Percentiles rank a stretch among this genome's conserved stretches.
phyloP scores from a whole-genome alignment of 83 land plant species.

The Diphasiastrum complanatum region DNA sequence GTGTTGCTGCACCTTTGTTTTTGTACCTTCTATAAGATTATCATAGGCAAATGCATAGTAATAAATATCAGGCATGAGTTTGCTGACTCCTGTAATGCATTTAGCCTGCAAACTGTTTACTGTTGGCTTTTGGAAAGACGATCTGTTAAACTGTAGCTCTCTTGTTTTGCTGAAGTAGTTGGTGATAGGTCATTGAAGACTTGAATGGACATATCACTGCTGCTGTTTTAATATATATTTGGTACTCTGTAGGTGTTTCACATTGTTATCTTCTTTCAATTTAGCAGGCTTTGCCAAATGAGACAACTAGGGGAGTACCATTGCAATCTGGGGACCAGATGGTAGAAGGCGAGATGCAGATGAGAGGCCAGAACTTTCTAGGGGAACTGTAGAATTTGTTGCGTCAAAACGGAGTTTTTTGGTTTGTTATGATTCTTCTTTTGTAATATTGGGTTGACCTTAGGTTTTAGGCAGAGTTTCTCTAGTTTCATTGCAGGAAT shows the following conservation, averaged over 20 bases:
- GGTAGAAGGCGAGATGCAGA: slow-evolving; percentile 96
- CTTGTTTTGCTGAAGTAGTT: too few species aligned
- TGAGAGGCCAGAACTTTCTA: slow-evolving; percentile 89
- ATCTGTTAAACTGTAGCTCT: too few species aligned
- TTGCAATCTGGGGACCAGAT: slow-evolving; percentile 92
- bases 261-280: too few species aligned
- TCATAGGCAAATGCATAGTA: too few species aligned
- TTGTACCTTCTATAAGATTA: too few species aligned
- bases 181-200: too few species aligned
- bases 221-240: background rate
- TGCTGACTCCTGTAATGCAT: too few species aligned
- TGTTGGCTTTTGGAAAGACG: too few species aligned
- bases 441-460: background rate
- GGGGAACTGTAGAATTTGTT: slow-evolving; percentile 96
- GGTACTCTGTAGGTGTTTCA: background rate
- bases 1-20: slow-evolving; percentile 7
- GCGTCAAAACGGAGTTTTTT: slow-evolving; percentile 82
- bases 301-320: slow-evolving; percentile 90
- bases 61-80: too few species aligned
- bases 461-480: too few species aligned
- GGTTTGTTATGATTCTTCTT: slow-evolving; percentile 25
- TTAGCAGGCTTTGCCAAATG: slow-evolving; percentile 85
- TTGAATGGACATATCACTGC: background rate
- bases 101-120: too few species aligned
- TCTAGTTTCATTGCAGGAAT: too few species aligned